These are phyloP conservation scores for Casuarina equisetifolia DNA, from an alignment of 306 rosid species.

Conservation along the genomic window DNA sequence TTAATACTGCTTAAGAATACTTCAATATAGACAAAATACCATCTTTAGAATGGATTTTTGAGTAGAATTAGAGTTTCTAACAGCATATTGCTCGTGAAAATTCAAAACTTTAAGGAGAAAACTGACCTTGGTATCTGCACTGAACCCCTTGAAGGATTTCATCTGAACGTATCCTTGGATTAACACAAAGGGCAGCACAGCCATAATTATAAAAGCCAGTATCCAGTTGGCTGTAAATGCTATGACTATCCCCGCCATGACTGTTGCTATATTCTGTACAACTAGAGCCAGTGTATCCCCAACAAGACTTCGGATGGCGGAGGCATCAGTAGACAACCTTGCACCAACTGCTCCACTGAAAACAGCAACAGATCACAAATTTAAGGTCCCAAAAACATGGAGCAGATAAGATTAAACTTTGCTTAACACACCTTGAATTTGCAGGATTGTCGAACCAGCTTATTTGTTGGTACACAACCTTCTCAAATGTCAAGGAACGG, in stretches of 20 bases:
- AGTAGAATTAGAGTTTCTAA: too few species aligned
- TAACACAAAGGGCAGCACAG: constrained; percentile 57
- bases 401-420: neutral
- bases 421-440: constrained; percentile 65
- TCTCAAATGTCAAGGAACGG: constrained; percentile 70
- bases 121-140: constrained; percentile 86
- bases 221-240: constrained; percentile 86
- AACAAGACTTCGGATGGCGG: constrained; percentile 65
- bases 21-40: too few species aligned
- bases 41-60: too few species aligned
- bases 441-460: constrained; percentile 89
- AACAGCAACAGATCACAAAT: constrained; percentile 2
- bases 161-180: constrained; percentile 56
- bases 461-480: constrained; percentile 79
- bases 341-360: constrained; percentile 83
- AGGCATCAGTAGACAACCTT: constrained; percentile 83
- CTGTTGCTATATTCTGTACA: constrained; percentile 63
- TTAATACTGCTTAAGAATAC: too few species aligned
- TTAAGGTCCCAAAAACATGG: constrained; percentile 1
- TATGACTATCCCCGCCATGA: constrained; percentile 59
- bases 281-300: constrained; percentile 75
- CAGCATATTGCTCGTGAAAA: too few species aligned
- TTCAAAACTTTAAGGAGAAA: neutral
- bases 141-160: constrained; percentile 64
- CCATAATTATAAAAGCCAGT: constrained; percentile 53